Conservation (phyloP, 139 green algal species). For the Chlorella sorokiniana region DNA sequence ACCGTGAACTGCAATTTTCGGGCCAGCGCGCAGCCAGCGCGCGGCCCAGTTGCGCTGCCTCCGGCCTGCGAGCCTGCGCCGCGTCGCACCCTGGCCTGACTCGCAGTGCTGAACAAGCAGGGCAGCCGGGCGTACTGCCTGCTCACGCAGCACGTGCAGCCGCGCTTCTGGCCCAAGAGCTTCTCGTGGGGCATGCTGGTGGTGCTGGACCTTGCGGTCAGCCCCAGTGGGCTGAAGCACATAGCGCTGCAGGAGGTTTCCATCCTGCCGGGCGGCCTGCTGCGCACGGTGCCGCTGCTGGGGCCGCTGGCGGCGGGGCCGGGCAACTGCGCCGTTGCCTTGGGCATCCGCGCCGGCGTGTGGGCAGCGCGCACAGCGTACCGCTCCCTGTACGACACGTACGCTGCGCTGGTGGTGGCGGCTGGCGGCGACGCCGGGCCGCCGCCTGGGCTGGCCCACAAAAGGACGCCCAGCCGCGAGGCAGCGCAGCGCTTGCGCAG, state of each 20-base stretch:
- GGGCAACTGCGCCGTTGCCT: background rate
- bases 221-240: background rate
- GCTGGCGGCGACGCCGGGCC: conserved; percentile 4
- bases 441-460: background rate
- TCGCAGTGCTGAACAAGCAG: background rate
- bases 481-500: no score
- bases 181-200: background rate
- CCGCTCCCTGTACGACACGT: background rate
- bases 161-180: background rate
- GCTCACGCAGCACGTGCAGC: background rate
- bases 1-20: no score
- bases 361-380: background rate
- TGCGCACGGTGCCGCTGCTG: conserved; percentile 22
- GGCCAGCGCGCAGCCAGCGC: no score
- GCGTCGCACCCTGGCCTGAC: no score
- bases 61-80: background rate
- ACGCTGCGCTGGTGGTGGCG: background rate
- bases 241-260: background rate
- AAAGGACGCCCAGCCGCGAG: no score
- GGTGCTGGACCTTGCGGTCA: background rate
- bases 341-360: background rate
- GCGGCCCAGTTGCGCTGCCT: background rate
- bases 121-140: background rate
- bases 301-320: background rate
- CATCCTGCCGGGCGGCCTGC: background rate